Base-by-base conservation (phyloP, 306 rosid genomes). In the Cicer yamashitae region DNA sequence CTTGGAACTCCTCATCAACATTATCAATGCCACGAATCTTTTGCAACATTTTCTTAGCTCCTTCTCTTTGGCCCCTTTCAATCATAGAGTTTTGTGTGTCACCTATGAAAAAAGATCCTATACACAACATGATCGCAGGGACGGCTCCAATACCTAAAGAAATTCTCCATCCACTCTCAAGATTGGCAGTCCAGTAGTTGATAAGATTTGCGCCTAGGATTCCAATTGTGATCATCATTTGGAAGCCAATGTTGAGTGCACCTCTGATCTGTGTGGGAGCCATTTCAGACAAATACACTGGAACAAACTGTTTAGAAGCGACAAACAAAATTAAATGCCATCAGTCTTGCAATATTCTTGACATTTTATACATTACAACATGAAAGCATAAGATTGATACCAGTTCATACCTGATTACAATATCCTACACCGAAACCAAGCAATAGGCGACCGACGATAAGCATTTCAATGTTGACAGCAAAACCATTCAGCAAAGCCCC, bases 211-310 rank as follows among this genome's bases (percentile, higher is more conserved):
- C 34, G 3, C 5, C 12, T 14, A 77, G 70, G 11, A 77, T 77
- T 1, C 81, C 81, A 25, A 30, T 30, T 30, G 34, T 30, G 34
- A 30, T 14, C 69, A 63, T 39, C 45, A 60, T 60, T 60, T 12
- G 8, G 17, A 60, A 60, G 0, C 67, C 20, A 7, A 37, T 60
- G 67, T 39, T 63, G 3, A 63, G 69, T 63, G 69, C 69, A 39
- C 48, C 69, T 30, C 34, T 30, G 34, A 30, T 30, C 34, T 30
- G 34, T 30, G 34, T 3, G 0, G 34, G 34, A 30, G 82, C 82
- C 76, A 77, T 77, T 39, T 77, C 82, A 2, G 75, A 77, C 2
- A 77, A 11, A 50, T 57, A 77, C n/a, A 77, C 81, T 0, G 75
- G 81, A 45, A 77, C 69, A 5, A 70, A 77, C 81, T 45, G 11